These are phyloP conservation scores for Rachicladosporium sp. DNA, from an alignment of 2,329 filamentous ascomycete species.

Conservation along the genomic window DNA sequence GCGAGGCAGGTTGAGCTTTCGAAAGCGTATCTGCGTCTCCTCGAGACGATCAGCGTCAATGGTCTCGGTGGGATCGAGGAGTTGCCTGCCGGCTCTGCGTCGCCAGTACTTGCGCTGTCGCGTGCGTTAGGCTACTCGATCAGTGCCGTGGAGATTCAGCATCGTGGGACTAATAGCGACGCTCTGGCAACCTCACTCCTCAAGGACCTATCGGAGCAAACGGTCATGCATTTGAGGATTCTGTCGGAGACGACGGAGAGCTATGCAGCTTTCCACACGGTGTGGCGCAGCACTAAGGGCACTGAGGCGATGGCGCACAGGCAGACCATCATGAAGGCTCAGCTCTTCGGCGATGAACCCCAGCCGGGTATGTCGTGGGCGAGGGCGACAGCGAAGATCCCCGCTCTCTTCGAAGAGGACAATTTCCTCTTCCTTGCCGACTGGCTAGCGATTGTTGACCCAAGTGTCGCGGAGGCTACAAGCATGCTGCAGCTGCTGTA, in stretches of 20 bases:
- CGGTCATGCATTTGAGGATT: conserved; percentile 75
- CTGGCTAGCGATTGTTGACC: conserved; percentile 21
- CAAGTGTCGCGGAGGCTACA: conserved; percentile 17
- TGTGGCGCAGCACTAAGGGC: conserved; percentile 13
- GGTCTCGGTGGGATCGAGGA: conserved; percentile 22
- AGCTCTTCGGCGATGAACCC: conserved; percentile 19
- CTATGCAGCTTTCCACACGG: conserved; percentile 53
- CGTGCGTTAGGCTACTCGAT: conserved; percentile 67
- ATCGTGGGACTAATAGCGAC: conserved; percentile 60
- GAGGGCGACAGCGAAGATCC: conserved; percentile 21
- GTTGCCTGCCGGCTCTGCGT: conserved; percentile 9
- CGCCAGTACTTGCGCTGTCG: conserved; percentile 14
- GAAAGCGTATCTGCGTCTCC: conserved; percentile 43
- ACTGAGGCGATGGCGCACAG: conserved; percentile 3
- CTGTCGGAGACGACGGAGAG: conserved; percentile 79
- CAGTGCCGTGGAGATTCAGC: conserved; percentile 78
- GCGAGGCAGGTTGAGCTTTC: conserved; percentile 26
- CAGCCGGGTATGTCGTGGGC: conserved; percentile 13
- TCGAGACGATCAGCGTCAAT: conserved; percentile 43
- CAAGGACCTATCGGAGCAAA: conserved; percentile 72
- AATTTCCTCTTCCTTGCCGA: conserved; percentile 73
- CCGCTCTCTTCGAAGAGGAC: conserved; percentile 50
- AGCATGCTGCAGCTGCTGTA: conserved; percentile 76
- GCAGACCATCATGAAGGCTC: conserved; percentile 18
- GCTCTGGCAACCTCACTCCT: conserved; percentile 58